A percentile compares a stretch with the other conserved stretches of the same genome.
These are phyloP conservation scores for Malus sieversii DNA, from an alignment of 306 rosid genomes.

Conservation along the genomic window DNA sequence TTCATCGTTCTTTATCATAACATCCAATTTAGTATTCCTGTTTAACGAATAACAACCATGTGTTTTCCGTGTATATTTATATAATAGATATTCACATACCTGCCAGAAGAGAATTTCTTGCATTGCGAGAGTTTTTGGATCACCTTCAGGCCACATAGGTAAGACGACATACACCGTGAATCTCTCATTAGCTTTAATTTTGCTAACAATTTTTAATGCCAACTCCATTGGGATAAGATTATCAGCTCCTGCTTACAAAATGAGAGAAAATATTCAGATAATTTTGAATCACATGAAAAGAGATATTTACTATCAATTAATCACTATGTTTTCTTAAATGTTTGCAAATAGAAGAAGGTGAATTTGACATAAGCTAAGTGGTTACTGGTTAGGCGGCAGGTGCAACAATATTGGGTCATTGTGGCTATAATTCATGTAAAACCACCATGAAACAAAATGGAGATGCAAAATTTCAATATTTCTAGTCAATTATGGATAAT, in stretches of 20 bases:
- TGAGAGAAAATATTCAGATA: slow-evolving; percentile 8
- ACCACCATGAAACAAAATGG: not conserved
- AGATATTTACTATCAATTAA: slow-evolving; percentile 4
- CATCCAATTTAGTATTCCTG: not conserved
- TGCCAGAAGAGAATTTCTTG: slow-evolving; percentile 99
- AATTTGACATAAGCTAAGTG: not conserved
- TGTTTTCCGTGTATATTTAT: not conserved
- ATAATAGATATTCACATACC: slow-evolving; percentile 38
- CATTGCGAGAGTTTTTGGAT: slow-evolving; percentile 65
- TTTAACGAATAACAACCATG: not conserved
- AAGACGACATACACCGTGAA: slow-evolving; percentile 73
- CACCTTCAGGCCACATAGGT: slow-evolving; percentile 99
- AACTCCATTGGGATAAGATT: slow-evolving; percentile 94
- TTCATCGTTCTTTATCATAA: not conserved
- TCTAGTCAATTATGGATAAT: not conserved
- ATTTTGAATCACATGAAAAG: not conserved
- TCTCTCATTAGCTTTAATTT: slow-evolving; percentile 81
- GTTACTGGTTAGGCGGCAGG: not conserved
- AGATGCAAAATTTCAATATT: not conserved
- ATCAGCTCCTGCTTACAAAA: slow-evolving; percentile 73
- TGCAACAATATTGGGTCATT: not conserved
- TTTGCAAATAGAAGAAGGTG: slow-evolving; percentile 6
- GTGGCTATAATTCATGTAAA: not conserved
- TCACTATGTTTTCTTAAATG: not conserved
- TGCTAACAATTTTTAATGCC: slow-evolving; percentile 81